Conservation (phyloP, 192 early-diverging fungal genomes). For the Umbelopsis isabellina region DNA sequence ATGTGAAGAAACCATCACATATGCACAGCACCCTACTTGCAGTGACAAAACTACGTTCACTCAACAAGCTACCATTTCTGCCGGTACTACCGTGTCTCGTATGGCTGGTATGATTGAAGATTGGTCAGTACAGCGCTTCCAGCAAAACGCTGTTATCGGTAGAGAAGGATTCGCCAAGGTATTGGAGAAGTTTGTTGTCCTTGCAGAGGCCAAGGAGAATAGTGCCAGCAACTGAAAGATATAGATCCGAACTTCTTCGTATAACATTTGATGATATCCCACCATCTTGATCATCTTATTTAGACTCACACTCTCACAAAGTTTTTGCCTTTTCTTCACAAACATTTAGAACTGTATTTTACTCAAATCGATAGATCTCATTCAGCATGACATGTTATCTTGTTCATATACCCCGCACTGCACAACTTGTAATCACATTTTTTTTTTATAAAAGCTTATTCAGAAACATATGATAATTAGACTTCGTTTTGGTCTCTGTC, state of each 20-base stretch:
- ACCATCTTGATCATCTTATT: too few relatives aligned
- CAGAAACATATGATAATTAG: too few relatives aligned
- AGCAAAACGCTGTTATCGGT: slow-evolving; percentile 87
- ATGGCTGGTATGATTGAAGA: slow-evolving; percentile 83
- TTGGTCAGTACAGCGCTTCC: slow-evolving; percentile 82
- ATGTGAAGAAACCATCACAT: slow-evolving; percentile 86
- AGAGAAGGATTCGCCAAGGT: slow-evolving; percentile 86
- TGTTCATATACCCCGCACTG: too few relatives aligned
- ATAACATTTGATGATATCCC: too few relatives aligned
- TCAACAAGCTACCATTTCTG: slow-evolving; percentile 84
- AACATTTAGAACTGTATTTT: too few relatives aligned
- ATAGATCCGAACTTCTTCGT: slow-evolving; percentile 1
- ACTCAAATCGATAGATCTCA: too few relatives aligned
- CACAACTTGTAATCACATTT: too few relatives aligned
- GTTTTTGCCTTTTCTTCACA: too few relatives aligned
- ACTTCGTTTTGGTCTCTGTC: too few relatives aligned
- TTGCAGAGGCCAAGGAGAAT: slow-evolving; percentile 33
- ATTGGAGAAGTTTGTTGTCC: slow-evolving; percentile 61
- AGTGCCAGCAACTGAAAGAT: background rate
- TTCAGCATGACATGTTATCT: too few relatives aligned
- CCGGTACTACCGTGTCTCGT: slow-evolving; percentile 68
- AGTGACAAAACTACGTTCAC: slow-evolving; percentile 66
- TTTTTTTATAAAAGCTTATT: too few relatives aligned
- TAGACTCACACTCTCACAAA: too few relatives aligned
- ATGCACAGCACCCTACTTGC: slow-evolving; percentile 60